A percentile compares a stretch with the other conserved stretches of the same genome.
Evolutionary conservation across 202 grass and related monocot species (phyloP).

Genomic region (Musa balbisiana): DNA sequence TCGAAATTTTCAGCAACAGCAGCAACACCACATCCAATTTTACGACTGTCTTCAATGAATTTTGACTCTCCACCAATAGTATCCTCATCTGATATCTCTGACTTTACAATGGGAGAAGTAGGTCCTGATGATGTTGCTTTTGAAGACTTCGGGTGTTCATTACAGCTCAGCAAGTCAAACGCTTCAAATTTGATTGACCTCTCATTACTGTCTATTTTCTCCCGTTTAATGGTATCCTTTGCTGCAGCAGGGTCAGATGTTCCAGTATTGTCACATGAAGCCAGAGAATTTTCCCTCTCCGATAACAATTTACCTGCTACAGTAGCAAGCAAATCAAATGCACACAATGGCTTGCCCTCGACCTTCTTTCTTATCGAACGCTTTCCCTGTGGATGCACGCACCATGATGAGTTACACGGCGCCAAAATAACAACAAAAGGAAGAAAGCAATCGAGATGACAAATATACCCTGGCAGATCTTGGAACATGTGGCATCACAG

Average conservation of each 20-base stretch:
- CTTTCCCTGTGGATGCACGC: slow-evolving; percentile 39
- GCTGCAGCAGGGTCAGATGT: slow-evolving; percentile 19
- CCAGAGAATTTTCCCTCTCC: slow-evolving; percentile 27
- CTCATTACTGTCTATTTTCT: slow-evolving; percentile 24
- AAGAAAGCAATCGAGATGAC: not conserved
- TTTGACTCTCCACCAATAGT: not conserved
- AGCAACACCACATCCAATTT: slow-evolving; percentile 13
- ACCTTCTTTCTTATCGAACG: slow-evolving; percentile 46
- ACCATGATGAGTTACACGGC: slow-evolving; percentile 9
- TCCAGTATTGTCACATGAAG: slow-evolving; percentile 25
- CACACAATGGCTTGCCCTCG: slow-evolving; percentile 38
- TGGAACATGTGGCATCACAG: slow-evolving; percentile 36
- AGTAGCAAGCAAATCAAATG: slow-evolving; percentile 69
- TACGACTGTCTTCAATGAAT: not conserved
- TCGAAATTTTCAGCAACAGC: slow-evolving; percentile 31
- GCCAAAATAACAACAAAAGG: not conserved
- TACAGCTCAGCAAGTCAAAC: slow-evolving; percentile 34
- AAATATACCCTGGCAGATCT: slow-evolving; percentile 47
- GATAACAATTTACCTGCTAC: slow-evolving; percentile 43
- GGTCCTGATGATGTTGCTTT: slow-evolving; percentile 21
- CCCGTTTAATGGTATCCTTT: slow-evolving; percentile 33
- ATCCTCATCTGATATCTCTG: slow-evolving; percentile 25
- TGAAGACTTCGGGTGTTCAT: slow-evolving; percentile 18
- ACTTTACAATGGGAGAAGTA: slow-evolving; percentile 41
- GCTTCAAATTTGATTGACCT: slow-evolving; percentile 21